Evolutionary conservation across 139 green algal genomes (phyloP).

Genomic region (Chlorella sp.): DNA sequence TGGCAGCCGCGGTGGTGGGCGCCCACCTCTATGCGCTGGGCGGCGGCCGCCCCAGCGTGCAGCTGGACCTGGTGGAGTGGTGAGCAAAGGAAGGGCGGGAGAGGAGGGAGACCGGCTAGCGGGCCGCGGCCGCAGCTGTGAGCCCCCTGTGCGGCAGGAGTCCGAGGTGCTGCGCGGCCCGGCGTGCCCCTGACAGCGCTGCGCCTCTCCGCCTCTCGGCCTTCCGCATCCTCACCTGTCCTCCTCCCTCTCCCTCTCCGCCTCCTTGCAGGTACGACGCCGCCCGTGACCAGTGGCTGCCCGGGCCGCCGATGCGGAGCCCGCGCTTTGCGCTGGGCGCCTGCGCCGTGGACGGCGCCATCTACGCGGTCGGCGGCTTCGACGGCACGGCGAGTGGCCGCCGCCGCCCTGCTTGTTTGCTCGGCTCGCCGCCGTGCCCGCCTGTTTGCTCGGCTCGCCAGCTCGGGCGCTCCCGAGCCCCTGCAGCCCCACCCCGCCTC

Average conservation of each 20-base stretch:
- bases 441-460: too few relatives aligned
- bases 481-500: too few relatives aligned
- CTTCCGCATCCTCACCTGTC: neutral
- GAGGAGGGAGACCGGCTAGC: too few relatives aligned
- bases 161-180: too few relatives aligned
- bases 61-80: constrained; percentile 41
- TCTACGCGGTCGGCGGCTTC: constrained; percentile 42
- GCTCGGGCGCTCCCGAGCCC: too few relatives aligned
- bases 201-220: neutral
- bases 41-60: constrained; percentile 39
- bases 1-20: constrained; percentile 14
- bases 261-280: constrained; percentile 32
- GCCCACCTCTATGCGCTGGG: constrained; percentile 30
- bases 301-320: constrained; percentile 16
- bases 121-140: too few relatives aligned
- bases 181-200: neutral
- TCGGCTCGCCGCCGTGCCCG: too few relatives aligned
- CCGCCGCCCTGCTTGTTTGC: too few relatives aligned
- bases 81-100: too few relatives aligned
- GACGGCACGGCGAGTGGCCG: too few relatives aligned
- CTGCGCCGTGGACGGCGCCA: constrained; percentile 11
- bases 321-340: constrained; percentile 37
- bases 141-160: too few relatives aligned
- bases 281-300: constrained; percentile 27
- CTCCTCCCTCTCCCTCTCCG: neutral